Conservation (phyloP, 768 basidiomycete species). For the Leccinum variicolor region DNA sequence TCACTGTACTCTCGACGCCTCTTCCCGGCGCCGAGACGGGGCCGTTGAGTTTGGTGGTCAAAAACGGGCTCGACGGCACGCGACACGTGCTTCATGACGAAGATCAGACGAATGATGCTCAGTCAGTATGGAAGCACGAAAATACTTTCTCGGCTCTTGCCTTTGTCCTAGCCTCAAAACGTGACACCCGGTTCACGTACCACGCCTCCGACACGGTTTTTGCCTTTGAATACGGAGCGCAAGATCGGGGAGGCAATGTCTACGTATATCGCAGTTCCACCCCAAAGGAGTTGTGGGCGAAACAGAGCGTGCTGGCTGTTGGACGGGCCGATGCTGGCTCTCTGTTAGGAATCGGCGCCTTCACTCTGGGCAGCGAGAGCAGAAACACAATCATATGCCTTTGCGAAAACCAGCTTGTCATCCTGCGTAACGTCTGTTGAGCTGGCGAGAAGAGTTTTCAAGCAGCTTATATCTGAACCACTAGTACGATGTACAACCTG, state of each 20-base stretch:
- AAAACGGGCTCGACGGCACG: slow-evolving; percentile 71
- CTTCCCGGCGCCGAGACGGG: slow-evolving; percentile 49
- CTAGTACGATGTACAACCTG: slow-evolving; percentile 33
- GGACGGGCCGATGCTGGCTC: slow-evolving; percentile 69
- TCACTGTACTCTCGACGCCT: slow-evolving; percentile 65
- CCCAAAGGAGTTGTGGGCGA: slow-evolving; percentile 57
- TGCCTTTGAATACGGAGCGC: slow-evolving; percentile 79
- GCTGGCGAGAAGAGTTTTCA: slow-evolving; percentile 10
- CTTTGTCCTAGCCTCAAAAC: slow-evolving; percentile 92
- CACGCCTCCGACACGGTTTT: slow-evolving; percentile 61
- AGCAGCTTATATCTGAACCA: slow-evolving; percentile 19
- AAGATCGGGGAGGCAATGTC: slow-evolving; percentile 72
- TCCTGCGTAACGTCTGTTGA: slow-evolving; percentile 45
- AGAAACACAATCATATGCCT: slow-evolving; percentile 57
- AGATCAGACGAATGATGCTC: slow-evolving; percentile 9
- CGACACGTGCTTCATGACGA: slow-evolving; percentile 46
- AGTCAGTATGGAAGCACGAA: slow-evolving; percentile 63
- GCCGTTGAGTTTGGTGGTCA: slow-evolving; percentile 53
- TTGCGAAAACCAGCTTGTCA: slow-evolving; percentile 71
- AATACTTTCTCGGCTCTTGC: slow-evolving; percentile 88
- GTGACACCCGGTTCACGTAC: slow-evolving; percentile 83
- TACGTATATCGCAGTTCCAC: slow-evolving; percentile 74
- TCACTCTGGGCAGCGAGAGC: slow-evolving; percentile 33
- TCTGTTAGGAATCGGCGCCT: slow-evolving; percentile 68
- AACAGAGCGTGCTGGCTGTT: slow-evolving; percentile 78